Conservation (phyloP, 1,284 basidiomycete species). For the Leccinum insigne region DNA sequence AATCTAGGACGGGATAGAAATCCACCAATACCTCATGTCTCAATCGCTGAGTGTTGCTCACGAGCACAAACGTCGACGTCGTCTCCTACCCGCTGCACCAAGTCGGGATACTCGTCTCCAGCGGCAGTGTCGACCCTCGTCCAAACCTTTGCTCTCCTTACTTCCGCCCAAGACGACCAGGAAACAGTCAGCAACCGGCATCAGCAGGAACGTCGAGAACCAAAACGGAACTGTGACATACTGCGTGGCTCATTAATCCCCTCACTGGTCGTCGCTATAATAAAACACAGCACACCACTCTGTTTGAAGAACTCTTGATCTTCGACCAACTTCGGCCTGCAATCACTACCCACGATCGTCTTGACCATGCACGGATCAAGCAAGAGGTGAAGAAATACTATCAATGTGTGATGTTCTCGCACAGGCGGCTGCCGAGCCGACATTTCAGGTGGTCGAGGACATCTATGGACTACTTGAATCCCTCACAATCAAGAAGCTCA, state of each 20-base stretch:
- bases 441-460: too few relatives aligned
- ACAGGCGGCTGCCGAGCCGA: too few relatives aligned
- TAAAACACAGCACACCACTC: background rate
- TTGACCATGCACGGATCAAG: too few relatives aligned
- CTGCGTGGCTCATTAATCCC: background rate
- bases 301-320: background rate
- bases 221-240: background rate
- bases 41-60: constrained; percentile 5
- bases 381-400: too few relatives aligned
- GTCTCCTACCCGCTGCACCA: background rate
- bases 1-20: background rate
- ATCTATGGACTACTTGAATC: too few relatives aligned
- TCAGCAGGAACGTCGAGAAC: background rate
- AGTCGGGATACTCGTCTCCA: background rate
- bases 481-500: background rate
- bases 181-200: background rate
- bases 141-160: constrained; percentile 7
- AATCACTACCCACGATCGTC: too few relatives aligned
- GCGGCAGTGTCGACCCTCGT: background rate
- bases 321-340: too few relatives aligned
- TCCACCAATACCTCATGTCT: background rate
- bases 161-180: background rate
- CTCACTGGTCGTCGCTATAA: background rate
- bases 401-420: too few relatives aligned
- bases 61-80: constrained; percentile 9